phyloP scores from a whole-genome alignment of 768 basidiomycete species.

The Termitomyces sp. region DNA sequence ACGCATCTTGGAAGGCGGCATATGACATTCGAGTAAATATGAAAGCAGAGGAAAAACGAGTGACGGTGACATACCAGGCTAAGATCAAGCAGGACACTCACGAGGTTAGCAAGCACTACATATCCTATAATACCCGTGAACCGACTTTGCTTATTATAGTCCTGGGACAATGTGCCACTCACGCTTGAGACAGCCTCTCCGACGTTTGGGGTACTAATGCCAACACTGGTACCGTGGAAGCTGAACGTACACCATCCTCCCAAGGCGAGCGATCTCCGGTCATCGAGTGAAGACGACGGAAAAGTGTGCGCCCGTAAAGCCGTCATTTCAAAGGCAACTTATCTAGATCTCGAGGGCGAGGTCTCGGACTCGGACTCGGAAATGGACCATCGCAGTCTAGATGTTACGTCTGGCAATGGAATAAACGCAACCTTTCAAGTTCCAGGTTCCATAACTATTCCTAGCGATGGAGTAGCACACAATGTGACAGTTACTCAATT shows the following conservation, averaged over 20 bases:
- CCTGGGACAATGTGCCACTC: constrained; percentile 34
- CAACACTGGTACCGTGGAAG: constrained; percentile 29
- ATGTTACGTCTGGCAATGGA: constrained; percentile 28
- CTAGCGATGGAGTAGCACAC: constrained; percentile 32
- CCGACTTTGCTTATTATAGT: not conserved
- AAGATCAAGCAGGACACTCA: constrained; percentile 35
- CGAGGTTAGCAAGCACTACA: constrained; percentile 21
- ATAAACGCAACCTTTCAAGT: constrained; percentile 35
- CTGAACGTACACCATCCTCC: constrained; percentile 7
- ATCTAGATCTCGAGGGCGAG: not conserved
- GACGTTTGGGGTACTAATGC: constrained; percentile 31
- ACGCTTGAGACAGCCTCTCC: constrained; percentile 36
- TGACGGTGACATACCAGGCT: constrained; percentile 35
- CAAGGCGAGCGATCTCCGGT: not conserved
- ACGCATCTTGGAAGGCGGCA: constrained; percentile 30
- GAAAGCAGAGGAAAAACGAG: constrained; percentile 30
- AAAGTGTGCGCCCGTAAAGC: not conserved
- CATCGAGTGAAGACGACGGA: not conserved
- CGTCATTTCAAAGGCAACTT: not conserved
- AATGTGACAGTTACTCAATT: constrained; percentile 36
- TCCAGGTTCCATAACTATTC: constrained; percentile 36
- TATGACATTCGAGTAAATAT: constrained; percentile 40
- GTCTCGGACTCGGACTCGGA: not conserved
- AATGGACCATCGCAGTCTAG: constrained; percentile 15
- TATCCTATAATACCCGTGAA: not conserved